Percentiles rank a stretch among this genome's conserved stretches.
Conservation (phyloP, 768 basidiomycete species). For the Lactifluus rugatus region DNA sequence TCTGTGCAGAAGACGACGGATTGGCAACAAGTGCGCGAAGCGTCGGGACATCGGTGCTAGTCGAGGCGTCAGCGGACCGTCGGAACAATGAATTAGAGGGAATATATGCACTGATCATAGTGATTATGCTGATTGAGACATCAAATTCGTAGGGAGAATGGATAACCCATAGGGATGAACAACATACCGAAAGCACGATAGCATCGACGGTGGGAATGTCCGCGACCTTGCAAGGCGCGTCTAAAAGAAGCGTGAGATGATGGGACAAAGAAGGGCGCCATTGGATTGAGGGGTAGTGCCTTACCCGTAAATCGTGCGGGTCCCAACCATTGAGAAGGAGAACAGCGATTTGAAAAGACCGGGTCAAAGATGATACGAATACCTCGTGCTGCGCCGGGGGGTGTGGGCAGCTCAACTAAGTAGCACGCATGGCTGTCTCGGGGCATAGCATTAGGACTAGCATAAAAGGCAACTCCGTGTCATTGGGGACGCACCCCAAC, state of each 20-base stretch:
- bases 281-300: slow-evolving; percentile 1
- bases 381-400: slow-evolving; percentile 28
- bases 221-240: slow-evolving; percentile 30
- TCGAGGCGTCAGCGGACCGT: neutral
- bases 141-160: neutral
- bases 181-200: slow-evolving; percentile 38
- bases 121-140: slow-evolving; percentile 27
- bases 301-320: slow-evolving; percentile 29
- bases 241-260: slow-evolving; percentile 15
- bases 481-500: slow-evolving; percentile 12
- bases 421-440: slow-evolving; percentile 31
- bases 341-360: slow-evolving; percentile 29
- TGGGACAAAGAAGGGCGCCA: neutral
- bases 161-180: neutral
- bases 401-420: slow-evolving; percentile 30
- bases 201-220: slow-evolving; percentile 42
- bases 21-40: slow-evolving; percentile 24
- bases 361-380: slow-evolving; percentile 34
- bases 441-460: neutral
- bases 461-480: neutral
- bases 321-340: slow-evolving; percentile 26
- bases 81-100: neutral
- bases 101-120: slow-evolving; percentile 28
- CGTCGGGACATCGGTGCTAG: slow-evolving; percentile 29
- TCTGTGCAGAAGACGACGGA: slow-evolving; percentile 25